These are phyloP conservation scores for Chionographis japonica DNA, from an alignment of 106 monocot species.

Conservation along the genomic window DNA sequence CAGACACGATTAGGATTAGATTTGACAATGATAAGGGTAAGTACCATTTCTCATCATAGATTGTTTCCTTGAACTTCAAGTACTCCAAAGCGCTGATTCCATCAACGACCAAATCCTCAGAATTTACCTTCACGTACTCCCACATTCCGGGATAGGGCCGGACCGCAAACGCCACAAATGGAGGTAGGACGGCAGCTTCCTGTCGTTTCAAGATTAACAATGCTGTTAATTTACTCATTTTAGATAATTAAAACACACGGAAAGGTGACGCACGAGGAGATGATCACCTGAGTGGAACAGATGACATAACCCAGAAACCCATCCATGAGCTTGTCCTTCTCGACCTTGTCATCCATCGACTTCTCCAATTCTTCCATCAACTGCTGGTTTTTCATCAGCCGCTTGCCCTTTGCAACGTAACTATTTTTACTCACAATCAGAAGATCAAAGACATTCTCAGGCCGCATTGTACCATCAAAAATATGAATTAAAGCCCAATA, in stretches of 20 bases:
- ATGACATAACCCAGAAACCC: conserved; percentile 92
- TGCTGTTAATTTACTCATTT: background rate
- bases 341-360: conserved; percentile 79
- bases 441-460: too few relatives aligned
- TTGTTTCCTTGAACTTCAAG: conserved; percentile 74
- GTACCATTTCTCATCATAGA: conserved; percentile 84
- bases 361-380: conserved; percentile 79
- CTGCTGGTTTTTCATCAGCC: conserved; percentile 81
- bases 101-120: conserved; percentile 66
- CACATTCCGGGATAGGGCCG: conserved; percentile 82
- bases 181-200: conserved; percentile 87
- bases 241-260: background rate
- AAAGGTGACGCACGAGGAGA: background rate
- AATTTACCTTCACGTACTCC: conserved; percentile 84
- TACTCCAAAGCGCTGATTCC: conserved; percentile 70
- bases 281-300: conserved; percentile 71
- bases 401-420: conserved; percentile 57
- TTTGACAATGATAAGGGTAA: background rate
- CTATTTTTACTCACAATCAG: conserved; percentile 8
- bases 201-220: conserved; percentile 9
- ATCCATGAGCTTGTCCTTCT: conserved; percentile 82
- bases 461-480: too few relatives aligned
- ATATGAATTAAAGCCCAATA: too few relatives aligned
- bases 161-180: conserved; percentile 71
- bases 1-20: too few relatives aligned